Percentiles rank a stretch among this genome's conserved stretches.
Evolutionary conservation across 257 asterid species (phyloP).

Genomic region (Solanum chilense): DNA sequence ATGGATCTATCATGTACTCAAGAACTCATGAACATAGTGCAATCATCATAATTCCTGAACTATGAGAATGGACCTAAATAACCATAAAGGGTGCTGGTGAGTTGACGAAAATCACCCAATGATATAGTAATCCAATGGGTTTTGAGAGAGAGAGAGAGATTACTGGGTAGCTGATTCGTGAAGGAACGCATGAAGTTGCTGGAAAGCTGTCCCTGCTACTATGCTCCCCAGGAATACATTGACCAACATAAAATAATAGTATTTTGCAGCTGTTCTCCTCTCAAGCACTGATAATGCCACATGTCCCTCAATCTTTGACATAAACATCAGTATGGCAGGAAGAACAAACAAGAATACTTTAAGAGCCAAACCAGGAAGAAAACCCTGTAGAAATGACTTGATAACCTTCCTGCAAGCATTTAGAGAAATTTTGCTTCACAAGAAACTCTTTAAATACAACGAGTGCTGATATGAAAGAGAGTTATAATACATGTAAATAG

Average conservation of each 20-base stretch:
- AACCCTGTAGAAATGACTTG: slow-evolving; percentile 93
- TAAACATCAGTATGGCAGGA: slow-evolving; percentile 58
- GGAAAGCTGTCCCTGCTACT: slow-evolving; percentile 89
- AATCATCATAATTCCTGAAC: neutral
- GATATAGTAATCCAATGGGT: neutral
- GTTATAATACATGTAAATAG: neutral
- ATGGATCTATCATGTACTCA: neutral
- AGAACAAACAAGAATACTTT: slow-evolving; percentile 63
- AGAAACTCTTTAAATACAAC: neutral
- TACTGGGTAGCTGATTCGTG: slow-evolving; percentile 73
- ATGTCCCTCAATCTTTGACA: slow-evolving; percentile 95
- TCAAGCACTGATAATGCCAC: slow-evolving; percentile 67
- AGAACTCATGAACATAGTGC: neutral
- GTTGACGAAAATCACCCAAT: neutral
- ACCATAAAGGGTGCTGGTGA: neutral
- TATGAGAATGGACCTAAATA: neutral
- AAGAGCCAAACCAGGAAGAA: slow-evolving; percentile 88
- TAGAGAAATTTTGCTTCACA: neutral
- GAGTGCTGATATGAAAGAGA: neutral
- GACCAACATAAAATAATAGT: slow-evolving; percentile 90
- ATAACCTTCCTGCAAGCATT: slow-evolving; percentile 60
- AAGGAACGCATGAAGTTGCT: slow-evolving; percentile 91
- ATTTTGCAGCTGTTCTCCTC: slow-evolving; percentile 84
- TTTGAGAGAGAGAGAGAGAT: neutral
- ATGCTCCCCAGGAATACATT: slow-evolving; percentile 96